Conservation (phyloP, 106 monocot genomes). For the Agapanthus africanus region DNA sequence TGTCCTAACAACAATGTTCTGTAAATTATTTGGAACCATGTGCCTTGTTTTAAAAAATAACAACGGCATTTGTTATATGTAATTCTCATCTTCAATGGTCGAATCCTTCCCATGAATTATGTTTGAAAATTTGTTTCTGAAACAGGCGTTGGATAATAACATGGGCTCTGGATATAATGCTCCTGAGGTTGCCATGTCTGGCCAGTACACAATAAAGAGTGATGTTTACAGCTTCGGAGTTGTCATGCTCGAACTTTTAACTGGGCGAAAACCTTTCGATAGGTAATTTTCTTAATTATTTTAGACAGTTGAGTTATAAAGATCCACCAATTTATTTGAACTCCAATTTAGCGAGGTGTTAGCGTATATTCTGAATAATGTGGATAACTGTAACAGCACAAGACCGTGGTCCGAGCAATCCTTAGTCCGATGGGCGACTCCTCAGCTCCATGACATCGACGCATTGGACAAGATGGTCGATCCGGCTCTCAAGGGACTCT, state of each 20-base stretch:
- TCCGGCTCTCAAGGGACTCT: constrained; percentile 77
- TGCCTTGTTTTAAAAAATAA: too few species aligned
- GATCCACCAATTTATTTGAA: too few species aligned
- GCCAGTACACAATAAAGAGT: constrained; percentile 84
- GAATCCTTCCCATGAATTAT: neutral
- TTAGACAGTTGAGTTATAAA: neutral
- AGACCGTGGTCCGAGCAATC: constrained; percentile 74
- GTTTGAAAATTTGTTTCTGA: neutral
- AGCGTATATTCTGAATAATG: neutral
- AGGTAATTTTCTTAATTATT: constrained; percentile 28
- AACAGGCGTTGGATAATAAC: constrained; percentile 59
- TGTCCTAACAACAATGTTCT: too few species aligned
- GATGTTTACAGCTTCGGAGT: constrained; percentile 95
- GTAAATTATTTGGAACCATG: too few species aligned
- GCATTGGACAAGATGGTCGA: constrained; percentile 94
- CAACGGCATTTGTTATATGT: too few species aligned
- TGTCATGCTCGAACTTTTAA: constrained; percentile 95
- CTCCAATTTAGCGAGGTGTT: neutral
- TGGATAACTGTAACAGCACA: constrained; percentile 27
- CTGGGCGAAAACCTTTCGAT: constrained; percentile 90
- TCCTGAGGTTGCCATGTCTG: constrained; percentile 89
- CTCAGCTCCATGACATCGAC: constrained; percentile 93
- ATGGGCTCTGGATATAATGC: constrained; percentile 69
- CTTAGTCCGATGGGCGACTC: constrained; percentile 85
- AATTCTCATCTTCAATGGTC: neutral